These are phyloP conservation scores for Agarophyton chilense DNA, from an alignment of 23 red algal genomes.

Conservation along the genomic window DNA sequence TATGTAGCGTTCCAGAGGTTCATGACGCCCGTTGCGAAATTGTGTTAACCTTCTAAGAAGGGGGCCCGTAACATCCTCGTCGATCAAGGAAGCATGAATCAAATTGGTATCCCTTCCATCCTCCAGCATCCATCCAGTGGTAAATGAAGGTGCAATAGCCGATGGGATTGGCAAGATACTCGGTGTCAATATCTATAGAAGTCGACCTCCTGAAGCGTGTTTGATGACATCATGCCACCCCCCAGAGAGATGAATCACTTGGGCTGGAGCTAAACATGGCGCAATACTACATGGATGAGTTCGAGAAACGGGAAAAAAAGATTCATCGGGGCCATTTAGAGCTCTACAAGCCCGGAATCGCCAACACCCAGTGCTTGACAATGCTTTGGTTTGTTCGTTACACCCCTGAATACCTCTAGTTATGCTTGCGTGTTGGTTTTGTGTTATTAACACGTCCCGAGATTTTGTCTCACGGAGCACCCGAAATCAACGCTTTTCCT, in stretches of 20 bases:
- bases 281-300: background rate
- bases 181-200: conserved; percentile 48
- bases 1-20: background rate
- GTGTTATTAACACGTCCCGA: conserved; percentile 26
- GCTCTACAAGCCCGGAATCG: conserved; percentile 44
- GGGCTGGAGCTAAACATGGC: background rate
- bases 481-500: background rate
- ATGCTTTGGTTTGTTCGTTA: background rate
- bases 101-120: background rate
- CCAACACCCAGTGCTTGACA: conserved; percentile 1
- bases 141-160: background rate
- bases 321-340: background rate
- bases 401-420: conserved; percentile 21
- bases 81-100: background rate
- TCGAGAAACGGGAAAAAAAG: conserved; percentile 6
- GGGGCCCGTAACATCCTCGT: background rate
- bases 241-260: background rate
- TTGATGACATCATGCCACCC: conserved; percentile 6
- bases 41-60: background rate
- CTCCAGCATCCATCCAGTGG: background rate
- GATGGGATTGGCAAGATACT: background rate
- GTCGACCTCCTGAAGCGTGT: background rate
- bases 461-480: conserved; percentile 36
- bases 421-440: background rate
- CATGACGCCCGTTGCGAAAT: background rate